Conservation (phyloP, 83 land plant species). For the Picea engelmannii region DNA sequence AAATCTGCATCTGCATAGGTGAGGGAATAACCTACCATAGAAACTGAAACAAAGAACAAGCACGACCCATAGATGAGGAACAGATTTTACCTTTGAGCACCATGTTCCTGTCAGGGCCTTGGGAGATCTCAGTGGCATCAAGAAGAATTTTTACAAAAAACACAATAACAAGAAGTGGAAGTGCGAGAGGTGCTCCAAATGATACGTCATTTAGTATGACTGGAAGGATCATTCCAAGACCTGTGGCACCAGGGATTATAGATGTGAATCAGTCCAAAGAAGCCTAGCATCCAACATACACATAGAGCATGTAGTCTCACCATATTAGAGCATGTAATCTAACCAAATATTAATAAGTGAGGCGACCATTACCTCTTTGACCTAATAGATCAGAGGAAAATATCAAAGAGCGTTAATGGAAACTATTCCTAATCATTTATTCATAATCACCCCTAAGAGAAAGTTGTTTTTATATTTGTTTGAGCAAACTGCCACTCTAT, state of each 20-base stretch:
- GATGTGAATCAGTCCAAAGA: background rate
- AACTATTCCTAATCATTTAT: no score
- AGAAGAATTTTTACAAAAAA: background rate
- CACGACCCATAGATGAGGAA: background rate
- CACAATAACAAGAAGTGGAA: conserved; percentile 4
- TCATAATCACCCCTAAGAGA: no score
- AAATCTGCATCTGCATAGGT: background rate
- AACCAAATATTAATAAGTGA: no score
- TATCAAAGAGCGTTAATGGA: no score
- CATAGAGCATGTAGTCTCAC: no score
- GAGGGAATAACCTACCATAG: conserved; percentile 5
- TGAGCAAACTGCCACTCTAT: no score
- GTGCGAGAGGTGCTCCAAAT: conserved; percentile 8
- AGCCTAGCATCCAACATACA: no score
- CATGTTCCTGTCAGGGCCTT: conserved; percentile 2
- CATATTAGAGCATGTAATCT: no score
- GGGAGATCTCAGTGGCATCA: conserved; percentile 10
- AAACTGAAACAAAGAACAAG: conserved; percentile 8
- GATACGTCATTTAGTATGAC: background rate
- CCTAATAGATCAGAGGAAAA: no score
- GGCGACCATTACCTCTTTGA: no score
- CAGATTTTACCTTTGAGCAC: background rate
- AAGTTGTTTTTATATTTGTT: no score
- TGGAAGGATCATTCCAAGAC: conserved; percentile 7
- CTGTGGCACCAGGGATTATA: conserved; percentile 7